phyloP scores from a whole-genome alignment of 139 green algal genomes.

The Chlamydomonas urium region DNA sequence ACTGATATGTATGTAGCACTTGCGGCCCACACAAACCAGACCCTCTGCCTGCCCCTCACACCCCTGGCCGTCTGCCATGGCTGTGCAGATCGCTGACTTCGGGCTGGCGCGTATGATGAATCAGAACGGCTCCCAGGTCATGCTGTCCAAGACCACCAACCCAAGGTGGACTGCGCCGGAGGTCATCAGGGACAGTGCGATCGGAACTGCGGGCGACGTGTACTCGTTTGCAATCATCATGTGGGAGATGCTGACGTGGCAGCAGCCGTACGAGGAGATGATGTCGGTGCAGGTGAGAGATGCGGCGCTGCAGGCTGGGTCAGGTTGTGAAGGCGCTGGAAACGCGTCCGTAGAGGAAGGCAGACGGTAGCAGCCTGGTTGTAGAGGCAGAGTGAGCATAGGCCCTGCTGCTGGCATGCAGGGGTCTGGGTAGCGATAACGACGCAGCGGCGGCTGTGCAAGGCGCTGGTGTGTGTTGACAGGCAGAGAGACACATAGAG shows the following conservation, averaged over 20 bases:
- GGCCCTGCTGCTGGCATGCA: too few relatives aligned
- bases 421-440: too few relatives aligned
- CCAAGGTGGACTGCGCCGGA: constrained; percentile 59
- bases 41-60: too few relatives aligned
- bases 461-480: too few relatives aligned
- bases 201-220: constrained; percentile 33
- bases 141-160: constrained; percentile 49
- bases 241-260: constrained; percentile 81
- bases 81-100: constrained; percentile 39
- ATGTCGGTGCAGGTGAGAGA: constrained; percentile 45
- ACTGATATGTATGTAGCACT: too few relatives aligned
- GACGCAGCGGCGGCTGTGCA: too few relatives aligned
- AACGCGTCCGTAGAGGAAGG: too few relatives aligned
- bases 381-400: too few relatives aligned
- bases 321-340: too few relatives aligned
- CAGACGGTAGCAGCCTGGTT: too few relatives aligned
- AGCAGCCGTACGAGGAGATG: constrained; percentile 76
- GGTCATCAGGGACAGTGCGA: constrained; percentile 33
- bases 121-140: constrained; percentile 14
- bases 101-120: constrained; percentile 23
- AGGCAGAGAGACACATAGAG: too few relatives aligned
- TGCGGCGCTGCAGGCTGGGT: neutral
- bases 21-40: too few relatives aligned
- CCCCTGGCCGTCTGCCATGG: neutral
- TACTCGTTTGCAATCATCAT: constrained; percentile 63